A percentile compares a stretch with the other conserved stretches of the same genome.
phyloP scores from a whole-genome alignment of 2,329 filamentous ascomycete species.

The Cercospora sesami region DNA sequence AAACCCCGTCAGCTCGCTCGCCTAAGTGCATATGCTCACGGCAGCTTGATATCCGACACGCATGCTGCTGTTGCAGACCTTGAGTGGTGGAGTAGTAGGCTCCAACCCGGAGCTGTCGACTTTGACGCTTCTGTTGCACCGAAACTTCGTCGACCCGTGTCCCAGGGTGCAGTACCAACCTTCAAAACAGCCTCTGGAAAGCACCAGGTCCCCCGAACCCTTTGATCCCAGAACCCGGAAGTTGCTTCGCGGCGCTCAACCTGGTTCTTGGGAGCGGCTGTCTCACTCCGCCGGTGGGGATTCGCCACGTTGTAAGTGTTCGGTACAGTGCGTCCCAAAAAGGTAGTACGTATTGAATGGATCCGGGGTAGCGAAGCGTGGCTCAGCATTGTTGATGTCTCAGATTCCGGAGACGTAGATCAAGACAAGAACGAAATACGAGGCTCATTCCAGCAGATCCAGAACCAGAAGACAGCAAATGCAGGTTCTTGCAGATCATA shows the following conservation, averaged over 20 bases:
- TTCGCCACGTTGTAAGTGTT: background rate
- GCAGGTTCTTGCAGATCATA: background rate
- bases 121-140: background rate
- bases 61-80: background rate
- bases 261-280: background rate
- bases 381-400: background rate
- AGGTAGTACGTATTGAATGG: background rate
- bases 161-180: background rate
- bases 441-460: background rate
- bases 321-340: background rate
- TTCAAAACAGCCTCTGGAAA: background rate
- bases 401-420: background rate
- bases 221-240: background rate
- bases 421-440: background rate
- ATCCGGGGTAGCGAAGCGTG: background rate
- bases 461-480: background rate
- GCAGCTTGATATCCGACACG: background rate
- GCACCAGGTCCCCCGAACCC: background rate
- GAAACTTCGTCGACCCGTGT: background rate
- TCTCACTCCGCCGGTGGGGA: background rate
- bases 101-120: background rate
- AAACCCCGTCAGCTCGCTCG: background rate
- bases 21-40: slow-evolving; percentile 6
- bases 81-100: background rate
- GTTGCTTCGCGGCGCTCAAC: background rate